Conservation (phyloP, 257 asterid genomes). For the Nicotiana tomentosiformis region DNA sequence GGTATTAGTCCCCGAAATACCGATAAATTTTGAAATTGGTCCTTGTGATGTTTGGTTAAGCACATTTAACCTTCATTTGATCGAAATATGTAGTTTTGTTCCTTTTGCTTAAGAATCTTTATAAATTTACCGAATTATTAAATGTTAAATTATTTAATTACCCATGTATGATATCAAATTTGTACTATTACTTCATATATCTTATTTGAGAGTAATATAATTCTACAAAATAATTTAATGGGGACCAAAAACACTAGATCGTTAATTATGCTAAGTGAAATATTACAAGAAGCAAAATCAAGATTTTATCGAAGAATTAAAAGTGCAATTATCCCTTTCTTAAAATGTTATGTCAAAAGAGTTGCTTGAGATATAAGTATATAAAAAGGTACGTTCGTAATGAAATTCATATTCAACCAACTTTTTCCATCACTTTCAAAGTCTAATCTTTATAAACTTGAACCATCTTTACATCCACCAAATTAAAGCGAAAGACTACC, state of each 20-base stretch:
- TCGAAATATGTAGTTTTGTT: neutral
- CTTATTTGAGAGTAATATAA: neutral
- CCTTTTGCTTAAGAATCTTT: neutral
- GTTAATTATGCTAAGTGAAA: neutral
- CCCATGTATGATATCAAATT: neutral
- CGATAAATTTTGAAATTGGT: neutral
- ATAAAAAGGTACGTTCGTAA: conserved; percentile 3
- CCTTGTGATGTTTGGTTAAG: neutral
- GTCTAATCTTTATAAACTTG: conserved; percentile 16
- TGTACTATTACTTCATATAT: neutral
- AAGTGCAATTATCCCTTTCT: neutral
- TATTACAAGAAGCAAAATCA: neutral
- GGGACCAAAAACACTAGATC: neutral
- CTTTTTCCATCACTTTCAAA: conserved; percentile 4
- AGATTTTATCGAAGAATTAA: neutral
- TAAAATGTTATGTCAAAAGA: neutral
- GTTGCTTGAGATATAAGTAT: neutral
- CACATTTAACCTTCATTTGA: neutral
- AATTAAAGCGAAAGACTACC: conserved; percentile 6
- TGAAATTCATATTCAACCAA: conserved; percentile 51
- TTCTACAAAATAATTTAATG: neutral
- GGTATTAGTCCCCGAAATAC: neutral
- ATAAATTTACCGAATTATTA: neutral
- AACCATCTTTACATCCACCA: conserved; percentile 9
- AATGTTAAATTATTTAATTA: neutral